Conservation (phyloP, 176 grass and related monocot genomes). For the Carex kokanica region DNA sequence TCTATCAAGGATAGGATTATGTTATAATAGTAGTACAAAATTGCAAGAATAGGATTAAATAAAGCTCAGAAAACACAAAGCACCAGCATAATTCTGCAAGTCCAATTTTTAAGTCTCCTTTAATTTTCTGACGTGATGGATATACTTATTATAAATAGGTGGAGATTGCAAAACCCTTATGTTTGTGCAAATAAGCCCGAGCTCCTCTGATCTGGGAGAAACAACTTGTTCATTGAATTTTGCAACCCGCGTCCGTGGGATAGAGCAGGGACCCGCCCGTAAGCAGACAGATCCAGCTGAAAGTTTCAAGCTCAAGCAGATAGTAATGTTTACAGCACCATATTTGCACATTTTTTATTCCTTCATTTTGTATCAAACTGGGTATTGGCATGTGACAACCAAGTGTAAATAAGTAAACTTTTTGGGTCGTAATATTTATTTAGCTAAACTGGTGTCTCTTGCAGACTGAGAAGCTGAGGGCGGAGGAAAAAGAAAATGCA, state of each 20-base stretch:
- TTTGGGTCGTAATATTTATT: slow-evolving; percentile 3
- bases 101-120: neutral
- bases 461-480: slow-evolving; percentile 65
- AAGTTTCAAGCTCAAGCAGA: slow-evolving; percentile 82
- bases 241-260: slow-evolving; percentile 78
- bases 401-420: neutral
- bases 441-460: slow-evolving; percentile 22
- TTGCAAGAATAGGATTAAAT: neutral
- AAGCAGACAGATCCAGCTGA: slow-evolving; percentile 83
- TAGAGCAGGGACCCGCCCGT: slow-evolving; percentile 81
- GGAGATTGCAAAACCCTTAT: slow-evolving; percentile 99
- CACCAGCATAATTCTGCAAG: neutral
- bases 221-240: slow-evolving; percentile 82
- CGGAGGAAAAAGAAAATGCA: slow-evolving; percentile 66
- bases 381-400: neutral
- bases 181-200: slow-evolving; percentile 95
- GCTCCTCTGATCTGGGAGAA: slow-evolving; percentile 78
- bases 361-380: slow-evolving; percentile 2
- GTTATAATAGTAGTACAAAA: neutral
- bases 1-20: neutral
- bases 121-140: neutral
- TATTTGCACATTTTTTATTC: slow-evolving; percentile 14
- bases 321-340: slow-evolving; percentile 42
- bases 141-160: slow-evolving; percentile 38
- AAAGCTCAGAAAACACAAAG: neutral